Base-by-base conservation (phyloP, 1,139 yeast genomes). In the Pichia inconspicua region DNA sequence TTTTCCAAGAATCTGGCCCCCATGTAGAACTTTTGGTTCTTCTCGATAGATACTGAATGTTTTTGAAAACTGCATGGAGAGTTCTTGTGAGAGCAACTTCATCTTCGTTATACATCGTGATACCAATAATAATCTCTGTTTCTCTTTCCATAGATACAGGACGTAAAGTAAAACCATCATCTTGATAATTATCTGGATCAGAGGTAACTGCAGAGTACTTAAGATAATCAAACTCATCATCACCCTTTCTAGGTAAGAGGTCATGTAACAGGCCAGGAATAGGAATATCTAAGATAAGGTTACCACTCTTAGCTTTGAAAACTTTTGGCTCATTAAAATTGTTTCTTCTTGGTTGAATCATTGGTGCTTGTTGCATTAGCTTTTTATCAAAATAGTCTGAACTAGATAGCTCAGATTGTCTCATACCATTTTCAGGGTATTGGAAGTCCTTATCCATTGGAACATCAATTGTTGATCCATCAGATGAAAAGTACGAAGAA, bases 1-100 rank as follows among this genome's bases (percentile, higher is more conserved):
- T 90, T 63, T 92, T 88, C 98, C 98, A 92, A 25, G 95, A 86
- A 53, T 89, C 94, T 56, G 82, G 81, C 8, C 97, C 97, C 98
- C 98, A 92, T 19, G 84, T 83, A 44, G 85, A 73, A 40, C 95
- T 84, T 62, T 81, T 84, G 48, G 78, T 75, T 64, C 97, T 78
- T 15, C 84, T 78, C 62, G 95, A 82, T 47, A 92, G 71, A 59
- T 89, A 94, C 2, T 96, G 87, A 54, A 92, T 79, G 65, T 92
- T 92, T 58, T 82, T 84, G 87, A 90, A 87, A 22, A 90, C 92
- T 0, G 95, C 84, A 64, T 92, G 96, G 77, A 92, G 74, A 0
- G 97, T 92, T 66, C 97, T 78, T 1, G 97, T 87, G 64, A 92
- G 80, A 1, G 94, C 76, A 50, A 74, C 73, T 63, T 89, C 96